Evolutionary conservation across 257 asterid genomes (phyloP), one percentile per base, ranked within the genome.

Genomic region (Jacaranda copaia): DNA sequence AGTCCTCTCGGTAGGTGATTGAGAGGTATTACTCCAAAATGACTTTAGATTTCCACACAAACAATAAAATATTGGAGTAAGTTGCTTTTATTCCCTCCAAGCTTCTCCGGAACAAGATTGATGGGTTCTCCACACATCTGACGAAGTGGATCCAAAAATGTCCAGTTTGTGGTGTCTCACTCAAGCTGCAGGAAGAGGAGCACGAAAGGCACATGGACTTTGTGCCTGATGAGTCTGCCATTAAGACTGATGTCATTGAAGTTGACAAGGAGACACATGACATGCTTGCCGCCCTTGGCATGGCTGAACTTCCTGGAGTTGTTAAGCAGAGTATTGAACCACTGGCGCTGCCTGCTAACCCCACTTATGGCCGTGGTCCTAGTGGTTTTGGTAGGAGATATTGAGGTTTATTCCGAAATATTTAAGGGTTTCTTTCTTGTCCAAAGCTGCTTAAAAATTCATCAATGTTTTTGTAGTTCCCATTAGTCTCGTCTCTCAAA

Each of bases 91-190:
- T 88, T 55, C 86, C 89, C 2, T 82, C 92, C 9, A 88, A 86
- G 79, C 83, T 90, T 59, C 87, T 88, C 67, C 84, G 90, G 20
- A 88, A 88, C 80, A 88, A 88, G 80, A 88, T 88, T 39, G 92
- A 88, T 19, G 88, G 92, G 8, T 88, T 84, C 81, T 86, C 92
- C 2, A 86, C 90, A 39, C 90, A 88, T 64, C 78, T 88, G 13
- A 88, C 86, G 92, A 85, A 88, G 64, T 82, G 90, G 36, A 88
- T 88, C 85, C 90, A 88, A 51, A 85, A 84, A 70, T 90, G 92
- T 5, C 83, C 87, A 0, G 92, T 88, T 38, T 68, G 92, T 2
- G 92, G 90, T 2, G 84, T 88, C 63, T 85, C 92, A 8, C 83
- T 88, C 20, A 88, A 88, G 88, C 82, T 88, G 15, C 90, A 88